These are phyloP conservation scores for Kalanchoe fedtschenkoi DNA, from an alignment of 164 flowering plant species.

Conservation along the genomic window DNA sequence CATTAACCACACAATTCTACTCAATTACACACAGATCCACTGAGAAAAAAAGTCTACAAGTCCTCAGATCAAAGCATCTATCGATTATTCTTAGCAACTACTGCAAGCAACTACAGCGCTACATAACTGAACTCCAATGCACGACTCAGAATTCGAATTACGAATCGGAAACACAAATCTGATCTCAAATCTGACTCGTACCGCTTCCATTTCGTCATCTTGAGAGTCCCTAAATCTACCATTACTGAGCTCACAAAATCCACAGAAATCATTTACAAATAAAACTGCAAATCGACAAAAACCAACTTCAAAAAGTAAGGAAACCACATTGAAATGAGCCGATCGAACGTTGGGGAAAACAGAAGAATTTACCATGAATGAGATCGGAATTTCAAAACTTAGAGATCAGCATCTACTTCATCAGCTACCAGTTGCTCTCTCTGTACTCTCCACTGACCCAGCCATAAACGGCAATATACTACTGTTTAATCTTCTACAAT, in stretches of 20 bases:
- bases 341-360: not conserved
- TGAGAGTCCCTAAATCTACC: constrained; percentile 1
- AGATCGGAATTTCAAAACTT: not conserved
- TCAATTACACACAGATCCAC: not conserved
- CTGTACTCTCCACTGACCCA: constrained; percentile 4
- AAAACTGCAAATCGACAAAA: not conserved
- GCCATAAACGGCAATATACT: not conserved
- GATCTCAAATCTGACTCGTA: not conserved
- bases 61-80: constrained; percentile 15
- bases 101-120: not conserved
- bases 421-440: not conserved
- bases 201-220: not conserved
- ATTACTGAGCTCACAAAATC: not conserved
- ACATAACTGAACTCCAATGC: not conserved
- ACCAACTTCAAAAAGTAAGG: not conserved
- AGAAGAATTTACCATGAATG: not conserved
- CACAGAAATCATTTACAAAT: not conserved
- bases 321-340: too few relatives aligned
- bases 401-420: not conserved
- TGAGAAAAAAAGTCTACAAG: not conserved
- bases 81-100: not conserved
- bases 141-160: not conserved
- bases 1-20: constrained; percentile 1
- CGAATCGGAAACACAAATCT: not conserved
- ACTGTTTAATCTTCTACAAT: not conserved